Evolutionary conservation across 1,284 basidiomycete species (phyloP).

Genomic region (Gymnopus androsaceus): DNA sequence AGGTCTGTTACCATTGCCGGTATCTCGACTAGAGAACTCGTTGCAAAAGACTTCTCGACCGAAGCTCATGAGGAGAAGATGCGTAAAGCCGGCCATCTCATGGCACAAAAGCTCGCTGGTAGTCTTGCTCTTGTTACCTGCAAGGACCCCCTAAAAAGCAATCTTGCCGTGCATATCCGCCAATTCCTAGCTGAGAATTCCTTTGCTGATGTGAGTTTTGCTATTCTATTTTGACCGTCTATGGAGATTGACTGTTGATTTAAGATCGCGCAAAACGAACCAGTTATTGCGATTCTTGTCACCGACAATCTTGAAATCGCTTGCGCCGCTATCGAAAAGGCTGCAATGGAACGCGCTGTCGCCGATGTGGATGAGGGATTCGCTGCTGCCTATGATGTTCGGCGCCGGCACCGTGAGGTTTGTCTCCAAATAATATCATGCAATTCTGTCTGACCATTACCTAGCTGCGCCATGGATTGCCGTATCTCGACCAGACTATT

Average conservation of each 20-base stretch:
- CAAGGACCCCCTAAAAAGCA: conserved; percentile 95
- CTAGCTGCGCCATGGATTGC: conserved; percentile 3
- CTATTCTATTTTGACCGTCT: not conserved
- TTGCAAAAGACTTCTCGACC: conserved; percentile 95
- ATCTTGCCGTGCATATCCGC: conserved; percentile 89
- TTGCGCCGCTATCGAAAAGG: conserved; percentile 94
- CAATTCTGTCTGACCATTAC: not conserved
- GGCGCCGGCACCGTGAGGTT: conserved; percentile 88
- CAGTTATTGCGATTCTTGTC: conserved; percentile 79
- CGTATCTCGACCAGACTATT: conserved; percentile 5
- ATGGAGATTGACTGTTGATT: conserved; percentile 12
- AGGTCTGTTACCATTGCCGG: conserved; percentile 99
- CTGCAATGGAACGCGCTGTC: conserved; percentile 95
- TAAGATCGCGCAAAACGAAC: conserved; percentile 65
- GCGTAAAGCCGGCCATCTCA: conserved; percentile 90
- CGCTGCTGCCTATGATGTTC: conserved; percentile 76
- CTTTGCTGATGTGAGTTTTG: conserved; percentile 71
- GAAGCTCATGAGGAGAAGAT: conserved; percentile 92
- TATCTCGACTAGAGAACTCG: conserved; percentile 95
- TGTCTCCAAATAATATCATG: conserved; percentile 3
- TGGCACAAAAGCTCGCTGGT: conserved; percentile 97
- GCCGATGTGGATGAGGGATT: conserved; percentile 96
- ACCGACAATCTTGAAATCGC: conserved; percentile 95
- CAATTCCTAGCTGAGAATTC: conserved; percentile 82
- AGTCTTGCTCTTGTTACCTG: conserved; percentile 97